phyloP scores from a whole-genome alignment of 768 basidiomycete species.

The Rhizopogon sp. region DNA sequence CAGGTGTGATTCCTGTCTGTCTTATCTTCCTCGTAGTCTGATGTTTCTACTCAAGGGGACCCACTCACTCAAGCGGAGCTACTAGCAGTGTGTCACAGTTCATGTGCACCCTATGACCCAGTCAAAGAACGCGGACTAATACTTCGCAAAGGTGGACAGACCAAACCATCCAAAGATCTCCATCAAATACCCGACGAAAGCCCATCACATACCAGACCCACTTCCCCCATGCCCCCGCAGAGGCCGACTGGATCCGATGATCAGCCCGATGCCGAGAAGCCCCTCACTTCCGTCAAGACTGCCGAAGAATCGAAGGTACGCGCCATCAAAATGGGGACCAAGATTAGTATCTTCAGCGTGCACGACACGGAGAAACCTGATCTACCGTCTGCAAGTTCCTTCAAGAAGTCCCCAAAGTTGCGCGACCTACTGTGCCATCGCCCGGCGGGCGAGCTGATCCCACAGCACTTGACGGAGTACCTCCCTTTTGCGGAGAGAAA shows the following conservation, averaged over 20 bases:
- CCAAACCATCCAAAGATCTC: constrained; percentile 36
- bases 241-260: constrained; percentile 24
- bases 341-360: constrained; percentile 90
- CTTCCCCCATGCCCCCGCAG: constrained; percentile 19
- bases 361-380: constrained; percentile 67
- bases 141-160: constrained; percentile 50
- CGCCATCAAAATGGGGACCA: constrained; percentile 76
- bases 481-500: constrained; percentile 94
- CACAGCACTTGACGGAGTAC: constrained; percentile 90
- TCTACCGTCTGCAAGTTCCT: constrained; percentile 33
- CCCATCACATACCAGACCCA: constrained; percentile 33
- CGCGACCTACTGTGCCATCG: constrained; percentile 98
- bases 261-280: constrained; percentile 31
- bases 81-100: constrained; percentile 72
- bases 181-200: constrained; percentile 43
- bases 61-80: constrained; percentile 75
- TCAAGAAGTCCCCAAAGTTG: constrained; percentile 60
- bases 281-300: constrained; percentile 21
- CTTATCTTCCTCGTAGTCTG: neutral
- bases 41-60: constrained; percentile 36
- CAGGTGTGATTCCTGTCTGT: constrained; percentile 36
- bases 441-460: constrained; percentile 94
- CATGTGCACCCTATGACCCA: constrained; percentile 65
- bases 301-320: constrained; percentile 20
- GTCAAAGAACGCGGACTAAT: constrained; percentile 78